These are phyloP conservation scores for Daedalea quercina DNA, from an alignment of 768 basidiomycete species.

Conservation along the genomic window DNA sequence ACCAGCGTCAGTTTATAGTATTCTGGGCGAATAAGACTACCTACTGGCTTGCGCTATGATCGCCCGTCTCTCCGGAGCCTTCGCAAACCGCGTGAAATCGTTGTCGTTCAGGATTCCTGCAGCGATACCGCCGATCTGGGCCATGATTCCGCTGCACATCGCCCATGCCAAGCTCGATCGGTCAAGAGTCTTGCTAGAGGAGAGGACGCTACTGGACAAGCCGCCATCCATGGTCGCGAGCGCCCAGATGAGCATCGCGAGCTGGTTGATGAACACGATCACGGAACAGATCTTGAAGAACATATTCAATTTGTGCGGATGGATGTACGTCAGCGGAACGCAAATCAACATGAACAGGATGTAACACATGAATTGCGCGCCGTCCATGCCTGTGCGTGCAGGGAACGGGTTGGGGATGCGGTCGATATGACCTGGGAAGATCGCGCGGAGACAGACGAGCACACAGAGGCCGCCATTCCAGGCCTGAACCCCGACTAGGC, in stretches of 20 bases:
- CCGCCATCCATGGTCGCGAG: conserved; percentile 11
- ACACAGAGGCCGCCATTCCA: conserved; percentile 4
- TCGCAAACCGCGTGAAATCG: conserved; percentile 18
- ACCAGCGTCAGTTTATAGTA: conserved; percentile 8
- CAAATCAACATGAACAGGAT: conserved; percentile 10
- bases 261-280: conserved; percentile 9
- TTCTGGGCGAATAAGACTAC: conserved; percentile 3
- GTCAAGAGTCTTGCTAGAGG: conserved; percentile 5
- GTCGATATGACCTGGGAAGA: conserved; percentile 15
- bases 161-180: conserved; percentile 12
- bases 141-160: conserved; percentile 14
- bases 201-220: conserved; percentile 10
- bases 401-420: conserved; percentile 12
- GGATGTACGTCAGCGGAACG: conserved; percentile 17
- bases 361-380: conserved; percentile 7
- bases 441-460: conserved; percentile 12
- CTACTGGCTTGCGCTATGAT: not conserved
- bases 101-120: conserved; percentile 18
- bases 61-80: not conserved
- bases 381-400: conserved; percentile 11
- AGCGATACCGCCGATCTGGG: conserved; percentile 13
- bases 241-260: conserved; percentile 15
- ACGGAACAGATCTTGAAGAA: conserved; percentile 16
- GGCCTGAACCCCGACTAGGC: not conserved
- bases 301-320: conserved; percentile 15